Percentiles rank a stretch among this genome's conserved stretches.
Conservation (phyloP, 1,139 yeast species). For the Blastobotrys malaysiensis region DNA sequence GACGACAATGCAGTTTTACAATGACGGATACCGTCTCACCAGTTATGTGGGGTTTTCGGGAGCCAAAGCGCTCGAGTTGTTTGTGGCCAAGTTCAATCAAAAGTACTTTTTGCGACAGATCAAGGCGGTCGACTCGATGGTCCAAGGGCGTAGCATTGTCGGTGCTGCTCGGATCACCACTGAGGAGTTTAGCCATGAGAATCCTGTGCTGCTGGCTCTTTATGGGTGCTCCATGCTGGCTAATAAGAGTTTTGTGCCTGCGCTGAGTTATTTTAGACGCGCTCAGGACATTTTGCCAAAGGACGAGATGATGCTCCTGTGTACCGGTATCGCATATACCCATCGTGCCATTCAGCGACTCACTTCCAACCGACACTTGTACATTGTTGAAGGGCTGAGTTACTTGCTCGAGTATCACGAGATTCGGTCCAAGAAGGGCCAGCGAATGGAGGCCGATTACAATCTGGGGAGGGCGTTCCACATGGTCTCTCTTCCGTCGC, state of each 20-base stretch:
- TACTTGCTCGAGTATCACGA: constrained; percentile 67
- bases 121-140: constrained; percentile 76
- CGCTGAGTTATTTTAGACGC: constrained; percentile 61
- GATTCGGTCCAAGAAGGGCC: constrained; percentile 37
- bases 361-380: constrained; percentile 78
- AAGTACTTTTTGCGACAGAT: constrained; percentile 84
- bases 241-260: constrained; percentile 77
- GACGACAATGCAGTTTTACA: constrained; percentile 67
- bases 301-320: constrained; percentile 74
- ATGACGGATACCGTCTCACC: constrained; percentile 61
- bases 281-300: constrained; percentile 39
- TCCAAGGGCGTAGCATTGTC: constrained; percentile 46
- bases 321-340: constrained; percentile 75
- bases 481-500: constrained; percentile 63
- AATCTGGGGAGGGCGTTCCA: constrained; percentile 85
- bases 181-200: constrained; percentile 40
- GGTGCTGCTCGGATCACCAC: constrained; percentile 76
- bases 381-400: constrained; percentile 79
- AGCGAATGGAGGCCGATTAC: constrained; percentile 72
- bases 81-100: constrained; percentile 77
- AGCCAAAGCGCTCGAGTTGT: constrained; percentile 48
- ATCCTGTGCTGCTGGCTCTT: constrained; percentile 66
- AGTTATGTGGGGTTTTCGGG: constrained; percentile 66
- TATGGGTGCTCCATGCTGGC: constrained; percentile 78
- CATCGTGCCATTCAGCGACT: constrained; percentile 91